Base-by-base conservation (phyloP, 805 yeast species). In the Maudiozyma turicensis region DNA sequence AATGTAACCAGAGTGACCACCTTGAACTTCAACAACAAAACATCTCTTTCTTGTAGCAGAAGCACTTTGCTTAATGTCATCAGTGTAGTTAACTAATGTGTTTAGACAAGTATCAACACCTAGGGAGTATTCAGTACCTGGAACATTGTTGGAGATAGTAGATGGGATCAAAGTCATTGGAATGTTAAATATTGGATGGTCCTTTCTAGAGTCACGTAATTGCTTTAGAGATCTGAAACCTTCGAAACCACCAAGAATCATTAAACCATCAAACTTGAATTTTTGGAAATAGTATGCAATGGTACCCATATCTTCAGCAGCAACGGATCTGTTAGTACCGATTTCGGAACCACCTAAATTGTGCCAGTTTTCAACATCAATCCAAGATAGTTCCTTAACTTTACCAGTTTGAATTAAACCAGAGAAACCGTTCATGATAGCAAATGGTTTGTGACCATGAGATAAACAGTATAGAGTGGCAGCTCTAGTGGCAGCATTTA, bases 61-160 rank as follows among this genome's bases (percentile, higher is more conserved):
- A 1, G 99, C 99, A 46, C 89, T 80, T 72, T 87, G 96, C 71
- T 93, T 90, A 56, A 93, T 84, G 29, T 86, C 88, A 67, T 93
- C 99, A 71, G 98, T 91, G 73, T 93, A 93, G 50, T 84, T 81
- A 54, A 89, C 88, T 60, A 93, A 75, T 8, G 93, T 73, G 69
- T 93, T 93, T 73, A 93, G 73, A 73, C 99, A 95, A 9, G 99
- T 93, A 66, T 93, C 99, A 10, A 89, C 76, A 50, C 99, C 99
- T 50, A 93, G 71, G 0, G 97, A 89, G 68, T 89, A 89, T 69
- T 93, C 97, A 1, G 98, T 84, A 52, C 99, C 99, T n/a, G 99
- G 99, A 45, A 93, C 98, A 59, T 93, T 93, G 72, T 93, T 93
- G 14, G 97, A 89, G 55, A 93, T 87, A 2, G 99, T 93, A 2